Base-by-base conservation (phyloP, 306 rosid species). In the Ceratonia siliqua region DNA sequence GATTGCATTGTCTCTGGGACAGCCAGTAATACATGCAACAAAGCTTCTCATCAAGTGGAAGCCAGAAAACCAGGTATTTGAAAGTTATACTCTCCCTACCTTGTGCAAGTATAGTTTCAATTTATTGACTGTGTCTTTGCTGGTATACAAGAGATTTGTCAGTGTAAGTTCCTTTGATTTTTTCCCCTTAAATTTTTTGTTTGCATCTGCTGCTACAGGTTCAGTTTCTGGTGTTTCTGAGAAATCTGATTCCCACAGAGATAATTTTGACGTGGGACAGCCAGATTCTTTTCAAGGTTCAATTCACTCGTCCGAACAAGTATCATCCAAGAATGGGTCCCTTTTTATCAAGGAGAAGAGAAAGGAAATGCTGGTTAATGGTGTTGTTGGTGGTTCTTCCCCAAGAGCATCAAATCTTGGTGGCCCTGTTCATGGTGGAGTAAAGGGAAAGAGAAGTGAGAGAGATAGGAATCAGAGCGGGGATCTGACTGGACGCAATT, bases 361-460 rank as follows among this genome's bases (percentile, higher is more conserved):
- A 81, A 84, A 90, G 83, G 98, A 87, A 81, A 82, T 87, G 83
- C 83, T 86, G 75, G 82, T 87, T 77, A 84, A 85, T 66, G 92
- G 86, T 61, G 82, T 78, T 77, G 87, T 74, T 58, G 82, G 83
- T 56, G 87, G 84, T 64, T 81, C 87, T 73, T 88, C 86, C 69
- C 80, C 90, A 22, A 83, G 85, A 82, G 61, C 89, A 17, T 76
- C 91, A 54, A 73, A 81, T 66, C 78, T 85, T 52, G 86, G 74
- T 30, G 59, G 80, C 30, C 2, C 78, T 70, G 70, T 71, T 75
- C 77, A 71, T 41, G 88, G 83, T 62, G 84, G 87, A 73, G 79
- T 65, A 4, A 86, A 82, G 71, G 96, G 91, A 73, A 92, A 89
- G 88, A 92, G 91, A 84, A 86, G 82, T 66, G 92, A 89, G 66